Conservation (phyloP, 495 filamentous ascomycete genomes). For the Annulohypoxylon nitens region DNA sequence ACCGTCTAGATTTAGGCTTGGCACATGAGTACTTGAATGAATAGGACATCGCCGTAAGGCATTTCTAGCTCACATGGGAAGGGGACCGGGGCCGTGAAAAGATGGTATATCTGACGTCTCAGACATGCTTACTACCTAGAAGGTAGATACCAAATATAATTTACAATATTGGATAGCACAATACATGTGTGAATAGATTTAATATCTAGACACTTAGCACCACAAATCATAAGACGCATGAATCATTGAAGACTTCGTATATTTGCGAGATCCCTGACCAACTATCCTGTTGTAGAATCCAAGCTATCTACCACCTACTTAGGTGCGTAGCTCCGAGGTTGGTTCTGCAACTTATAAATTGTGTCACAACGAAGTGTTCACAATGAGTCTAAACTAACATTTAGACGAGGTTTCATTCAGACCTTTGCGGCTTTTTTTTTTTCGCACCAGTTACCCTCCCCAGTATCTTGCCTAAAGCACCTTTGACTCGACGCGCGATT, state of each 20-base stretch:
- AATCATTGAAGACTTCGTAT: slow-evolving; percentile 24
- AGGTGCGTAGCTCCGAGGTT: neutral
- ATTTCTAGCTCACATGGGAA: neutral
- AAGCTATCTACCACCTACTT: slow-evolving; percentile 14
- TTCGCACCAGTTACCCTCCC: slow-evolving; percentile 11
- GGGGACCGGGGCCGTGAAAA: slow-evolving; percentile 1
- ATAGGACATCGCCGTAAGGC: slow-evolving; percentile 2
- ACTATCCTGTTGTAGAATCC: slow-evolving; percentile 14
- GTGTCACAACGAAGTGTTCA: neutral
- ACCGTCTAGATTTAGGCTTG: slow-evolving; percentile 22
- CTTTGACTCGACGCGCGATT: slow-evolving; percentile 1
- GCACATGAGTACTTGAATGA: slow-evolving; percentile 18
- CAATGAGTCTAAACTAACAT: slow-evolving; percentile 24
- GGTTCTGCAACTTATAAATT: slow-evolving; percentile 17
- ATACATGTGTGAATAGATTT: neutral
- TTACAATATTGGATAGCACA: neutral
- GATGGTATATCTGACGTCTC: neutral
- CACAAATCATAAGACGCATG: neutral
- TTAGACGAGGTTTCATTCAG: slow-evolving; percentile 21
- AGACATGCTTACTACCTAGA: neutral
- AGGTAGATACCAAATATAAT: neutral
- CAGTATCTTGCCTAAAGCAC: slow-evolving; percentile 25
- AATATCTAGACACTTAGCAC: neutral
- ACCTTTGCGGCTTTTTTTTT: slow-evolving; percentile 25
- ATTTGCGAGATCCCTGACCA: slow-evolving; percentile 27